A percentile compares a stretch with the other conserved stretches of the same genome.
These are phyloP conservation scores for Trichosporon ovoides DNA, from an alignment of 1,284 basidiomycete species.

Conservation along the genomic window DNA sequence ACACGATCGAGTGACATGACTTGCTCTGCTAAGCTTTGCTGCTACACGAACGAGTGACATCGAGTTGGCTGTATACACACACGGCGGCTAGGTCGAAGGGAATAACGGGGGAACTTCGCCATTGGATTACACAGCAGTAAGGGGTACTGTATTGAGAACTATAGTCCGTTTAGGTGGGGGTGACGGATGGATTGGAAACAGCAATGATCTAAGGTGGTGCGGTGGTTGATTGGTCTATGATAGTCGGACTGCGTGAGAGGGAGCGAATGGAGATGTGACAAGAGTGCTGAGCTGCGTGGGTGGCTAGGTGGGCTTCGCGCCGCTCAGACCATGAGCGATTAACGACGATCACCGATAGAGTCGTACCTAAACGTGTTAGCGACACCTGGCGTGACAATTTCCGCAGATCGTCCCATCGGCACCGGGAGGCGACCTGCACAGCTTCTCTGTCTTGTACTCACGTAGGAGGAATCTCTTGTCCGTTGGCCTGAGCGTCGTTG, in stretches of 20 bases:
- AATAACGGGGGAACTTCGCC: neutral
- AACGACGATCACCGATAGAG: constrained; percentile 24
- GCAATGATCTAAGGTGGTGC: neutral
- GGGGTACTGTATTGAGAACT: neutral
- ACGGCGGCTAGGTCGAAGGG: neutral
- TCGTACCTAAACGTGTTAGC: constrained; percentile 24
- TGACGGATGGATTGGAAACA: too few species aligned
- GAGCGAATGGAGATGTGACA: too few species aligned
- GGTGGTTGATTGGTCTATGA: neutral
- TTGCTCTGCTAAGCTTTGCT: too few species aligned
- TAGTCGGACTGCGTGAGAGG: neutral
- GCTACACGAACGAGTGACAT: constrained; percentile 12
- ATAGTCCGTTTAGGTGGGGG: constrained; percentile 1
- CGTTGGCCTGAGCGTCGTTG: constrained; percentile 18
- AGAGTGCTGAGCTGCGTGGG: too few species aligned
- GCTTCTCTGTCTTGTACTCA: constrained; percentile 14
- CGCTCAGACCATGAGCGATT: neutral
- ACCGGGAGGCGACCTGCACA: too few species aligned
- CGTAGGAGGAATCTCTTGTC: constrained; percentile 38
- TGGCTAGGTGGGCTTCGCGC: too few species aligned
- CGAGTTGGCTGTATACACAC: constrained; percentile 11
- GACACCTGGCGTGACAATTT: too few species aligned
- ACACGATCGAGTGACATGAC: too few species aligned
- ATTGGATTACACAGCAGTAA: neutral
- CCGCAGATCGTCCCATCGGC: neutral